These are phyloP conservation scores for Globisporangium okanoganense DNA, from an alignment of 352 stramenopile genomes.

Conservation along the genomic window DNA sequence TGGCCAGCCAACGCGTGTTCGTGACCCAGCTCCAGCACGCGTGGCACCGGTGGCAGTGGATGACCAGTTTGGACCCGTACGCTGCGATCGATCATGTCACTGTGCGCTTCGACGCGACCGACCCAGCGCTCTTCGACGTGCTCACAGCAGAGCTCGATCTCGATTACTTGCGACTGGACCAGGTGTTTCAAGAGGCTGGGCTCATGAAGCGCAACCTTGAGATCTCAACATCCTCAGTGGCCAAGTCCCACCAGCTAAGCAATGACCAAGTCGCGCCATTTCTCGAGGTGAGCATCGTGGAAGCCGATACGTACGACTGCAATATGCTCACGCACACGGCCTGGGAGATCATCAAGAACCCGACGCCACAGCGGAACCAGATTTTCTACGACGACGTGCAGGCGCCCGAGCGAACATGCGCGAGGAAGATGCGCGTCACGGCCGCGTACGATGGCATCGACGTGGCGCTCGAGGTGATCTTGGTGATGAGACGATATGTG, in stretches of 20 bases:
- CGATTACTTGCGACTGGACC: conserved; percentile 4
- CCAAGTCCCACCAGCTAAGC: not conserved
- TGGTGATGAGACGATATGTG: not conserved
- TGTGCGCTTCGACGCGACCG: not conserved
- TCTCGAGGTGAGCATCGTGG: not conserved
- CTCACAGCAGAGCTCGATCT: conserved; percentile 3
- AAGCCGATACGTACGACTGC: not conserved
- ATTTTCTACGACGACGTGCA: not conserved
- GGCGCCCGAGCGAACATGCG: not conserved
- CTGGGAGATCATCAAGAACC: not conserved
- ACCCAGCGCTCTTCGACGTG: conserved; percentile 3
- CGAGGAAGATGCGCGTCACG: not conserved
- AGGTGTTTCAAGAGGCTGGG: not conserved
- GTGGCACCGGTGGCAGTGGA: conserved; percentile 2
- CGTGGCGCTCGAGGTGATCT: conserved; percentile 1
- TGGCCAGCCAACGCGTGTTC: conserved; percentile 9
- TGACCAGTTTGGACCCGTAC: not conserved
- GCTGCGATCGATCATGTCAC: not conserved
- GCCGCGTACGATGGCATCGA: not conserved
- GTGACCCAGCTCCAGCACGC: conserved; percentile 8
- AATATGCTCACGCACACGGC: not conserved
- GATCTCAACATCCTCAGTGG: not conserved
- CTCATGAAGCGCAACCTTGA: not conserved
- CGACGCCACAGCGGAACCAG: not conserved
- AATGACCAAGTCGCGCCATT: not conserved